Evolutionary conservation across 1,284 basidiomycete species (phyloP).

Genomic region (Ceratobasidium sp.): DNA sequence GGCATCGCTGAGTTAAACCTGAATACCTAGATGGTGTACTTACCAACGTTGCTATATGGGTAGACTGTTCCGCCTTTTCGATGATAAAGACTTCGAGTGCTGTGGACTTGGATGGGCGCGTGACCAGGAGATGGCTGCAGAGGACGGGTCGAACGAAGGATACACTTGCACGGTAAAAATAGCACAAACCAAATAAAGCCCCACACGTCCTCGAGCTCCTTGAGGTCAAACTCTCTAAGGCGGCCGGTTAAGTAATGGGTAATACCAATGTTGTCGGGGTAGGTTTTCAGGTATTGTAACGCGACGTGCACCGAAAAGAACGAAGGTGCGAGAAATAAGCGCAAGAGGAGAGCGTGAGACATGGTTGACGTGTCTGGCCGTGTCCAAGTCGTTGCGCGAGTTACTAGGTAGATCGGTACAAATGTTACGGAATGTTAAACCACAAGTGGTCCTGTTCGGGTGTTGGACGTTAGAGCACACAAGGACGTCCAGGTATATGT

Average conservation of each 20-base stretch:
- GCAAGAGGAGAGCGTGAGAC: slow-evolving; percentile 76
- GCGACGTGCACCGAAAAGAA: slow-evolving; percentile 94
- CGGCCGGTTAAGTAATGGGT: slow-evolving; percentile 93
- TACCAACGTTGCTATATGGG: slow-evolving; percentile 93
- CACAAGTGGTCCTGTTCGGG: neutral
- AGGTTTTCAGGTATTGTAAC: slow-evolving; percentile 86
- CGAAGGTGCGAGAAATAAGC: slow-evolving; percentile 87
- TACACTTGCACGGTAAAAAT: neutral
- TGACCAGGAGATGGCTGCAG: slow-evolving; percentile 88
- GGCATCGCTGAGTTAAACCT: slow-evolving; percentile 48
- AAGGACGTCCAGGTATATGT: no score
- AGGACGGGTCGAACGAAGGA: neutral
- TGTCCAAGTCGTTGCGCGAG: slow-evolving; percentile 6
- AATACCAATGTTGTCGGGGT: slow-evolving; percentile 94
- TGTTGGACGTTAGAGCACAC: neutral
- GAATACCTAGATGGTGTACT: slow-evolving; percentile 55
- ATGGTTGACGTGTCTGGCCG: slow-evolving; percentile 29
- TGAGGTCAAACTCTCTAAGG: slow-evolving; percentile 77
- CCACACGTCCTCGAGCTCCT: slow-evolving; percentile 94
- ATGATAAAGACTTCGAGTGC: slow-evolving; percentile 93
- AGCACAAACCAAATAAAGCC: slow-evolving; percentile 87
- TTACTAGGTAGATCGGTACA: neutral
- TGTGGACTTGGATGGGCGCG: slow-evolving; percentile 86
- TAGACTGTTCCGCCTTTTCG: slow-evolving; percentile 85
- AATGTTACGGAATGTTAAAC: neutral